Evolutionary conservation across 2,329 filamentous ascomycete species (phyloP), one percentile per base, ranked within the genome.

Genomic region (Claviceps spartinae): DNA sequence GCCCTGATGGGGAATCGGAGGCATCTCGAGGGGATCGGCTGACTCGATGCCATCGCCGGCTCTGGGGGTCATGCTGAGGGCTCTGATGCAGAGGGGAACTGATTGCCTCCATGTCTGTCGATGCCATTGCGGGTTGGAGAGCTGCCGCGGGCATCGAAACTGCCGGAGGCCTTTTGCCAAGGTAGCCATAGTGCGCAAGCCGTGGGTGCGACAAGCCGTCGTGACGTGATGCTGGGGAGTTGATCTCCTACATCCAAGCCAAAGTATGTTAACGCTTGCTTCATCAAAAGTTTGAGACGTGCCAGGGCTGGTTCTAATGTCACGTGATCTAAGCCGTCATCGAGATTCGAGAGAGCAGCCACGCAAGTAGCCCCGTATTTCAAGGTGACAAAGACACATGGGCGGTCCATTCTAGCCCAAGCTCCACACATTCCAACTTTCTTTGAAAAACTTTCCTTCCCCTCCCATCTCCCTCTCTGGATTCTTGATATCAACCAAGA

Each of bases 161-260:
- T 67, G 65, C 61, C 67, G 63, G 45, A 70, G 53, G 50, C 65
- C 60, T 50, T 59, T 64, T 50, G 64, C 56, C 40, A 69, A 54
- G 38, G 61, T 63, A 47, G 66, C 63, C 69, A 71, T 71, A 26
- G 18, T 26, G 38, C 16, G 18, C 18, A 41, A n/a, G 11, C 2
- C 24, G 38, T 48, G 37, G 46, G 38, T 38, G 38, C 20, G 34
- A 16, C 24, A 34, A 5, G 49, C 38, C 44, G 49, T 51, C 37
- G 43, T 18, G 37, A 26, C 34, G 22, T 47, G 49, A 46, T 30
- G 26, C 26, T 44, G 24, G n/a, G 34, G 13, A 40, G 34, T 22
- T 30, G 48, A 46, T 34, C 30, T 34, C 30, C 9, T 11, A 34
- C 9, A 34, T 34, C 30, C 30, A 4, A 34, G 30, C 9, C 30